Base-by-base conservation (phyloP, 2,329 filamentous ascomycete species). In the Clonostachys sp. region DNA sequence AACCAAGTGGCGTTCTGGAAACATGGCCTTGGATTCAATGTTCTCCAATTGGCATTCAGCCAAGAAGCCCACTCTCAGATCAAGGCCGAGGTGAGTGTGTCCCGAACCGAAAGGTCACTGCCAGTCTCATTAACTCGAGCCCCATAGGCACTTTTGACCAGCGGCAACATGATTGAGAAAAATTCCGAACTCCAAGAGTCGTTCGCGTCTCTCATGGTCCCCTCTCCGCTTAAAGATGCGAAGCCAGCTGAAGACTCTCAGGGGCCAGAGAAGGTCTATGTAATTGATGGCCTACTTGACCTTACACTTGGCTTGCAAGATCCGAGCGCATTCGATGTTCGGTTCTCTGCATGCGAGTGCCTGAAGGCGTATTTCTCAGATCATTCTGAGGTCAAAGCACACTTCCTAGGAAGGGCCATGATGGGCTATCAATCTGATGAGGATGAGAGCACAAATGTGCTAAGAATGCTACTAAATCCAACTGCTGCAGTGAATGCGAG, bases 271-370 rank as follows among this genome's bases (percentile, higher is more conserved):
- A 80, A 80, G 48, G 83, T 92, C 34, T 96, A 95, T 66, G 90
- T 99, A 33, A 96, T 99, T 58, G 92, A 97, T 64, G 94, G 89
- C 2, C 74, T 99, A 16, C 74, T 99, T 43, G 90, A 96, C 56
- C 72, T 96, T 41, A 84, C 87, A 0, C 73, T 99, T 9, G 84
- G 84, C 48, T 73, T 86, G 18, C 77, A 85, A 33, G 72, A 84
- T 0, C 68, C 81, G 17, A 77, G 84, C 45, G 75, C 87, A 35
- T 87, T 96, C 55, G 86, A 95, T 64, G 75, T 92, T 36, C 84
- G 94, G 20, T 80, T 91, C 59, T 88, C 92, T 17, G 91, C 89
- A 18, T 94, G 88, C 62, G 86, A 92, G 57, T 95, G 92, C 59
- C 81, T 99, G 51, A 91, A 96, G 64, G 90, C 94, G 3, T 99